phyloP scores from a whole-genome alignment of 805 yeast species.

The Wickerhamiella musiphila region DNA sequence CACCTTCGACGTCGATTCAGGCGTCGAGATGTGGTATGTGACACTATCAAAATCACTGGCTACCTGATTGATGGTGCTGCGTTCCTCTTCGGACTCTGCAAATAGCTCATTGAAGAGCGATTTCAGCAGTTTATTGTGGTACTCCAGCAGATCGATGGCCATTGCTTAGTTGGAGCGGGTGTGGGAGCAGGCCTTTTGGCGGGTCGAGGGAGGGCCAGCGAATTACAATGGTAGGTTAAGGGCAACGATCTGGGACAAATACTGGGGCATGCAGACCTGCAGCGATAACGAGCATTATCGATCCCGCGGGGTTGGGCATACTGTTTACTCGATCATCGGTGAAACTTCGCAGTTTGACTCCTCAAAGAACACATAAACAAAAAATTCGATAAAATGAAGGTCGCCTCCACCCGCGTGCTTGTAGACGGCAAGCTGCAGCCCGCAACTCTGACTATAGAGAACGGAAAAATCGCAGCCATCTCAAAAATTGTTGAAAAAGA shows the following conservation, averaged over 20 bases:
- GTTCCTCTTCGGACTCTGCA: conserved; percentile 29
- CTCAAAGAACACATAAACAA: not conserved
- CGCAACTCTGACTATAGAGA: conserved; percentile 19
- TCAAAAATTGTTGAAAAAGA: conserved; percentile 17
- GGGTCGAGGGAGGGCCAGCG: too few relatives aligned
- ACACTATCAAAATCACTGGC: conserved; percentile 93
- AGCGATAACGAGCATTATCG: too few relatives aligned
- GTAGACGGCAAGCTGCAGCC: conserved; percentile 14
- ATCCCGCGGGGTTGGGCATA: too few relatives aligned
- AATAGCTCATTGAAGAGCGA: conserved; percentile 64
- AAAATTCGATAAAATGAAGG: conserved; percentile 1
- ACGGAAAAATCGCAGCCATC: conserved; percentile 46
- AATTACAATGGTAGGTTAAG: too few relatives aligned
- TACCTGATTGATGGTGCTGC: conserved; percentile 54
- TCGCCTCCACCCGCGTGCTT: conserved; percentile 14
- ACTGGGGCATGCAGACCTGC: not conserved
- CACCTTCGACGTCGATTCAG: conserved; percentile 48
- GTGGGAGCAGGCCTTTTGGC: too few relatives aligned
- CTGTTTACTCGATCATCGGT: not conserved
- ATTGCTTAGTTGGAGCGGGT: conserved; percentile 1
- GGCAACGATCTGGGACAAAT: too few relatives aligned
- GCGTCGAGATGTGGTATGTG: conserved; percentile 82
- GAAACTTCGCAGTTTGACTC: not conserved
- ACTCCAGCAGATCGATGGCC: conserved; percentile 70
- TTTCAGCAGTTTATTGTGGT: conserved; percentile 65